Conservation (phyloP, 139 green algal species). For the Asterochloris erici region DNA sequence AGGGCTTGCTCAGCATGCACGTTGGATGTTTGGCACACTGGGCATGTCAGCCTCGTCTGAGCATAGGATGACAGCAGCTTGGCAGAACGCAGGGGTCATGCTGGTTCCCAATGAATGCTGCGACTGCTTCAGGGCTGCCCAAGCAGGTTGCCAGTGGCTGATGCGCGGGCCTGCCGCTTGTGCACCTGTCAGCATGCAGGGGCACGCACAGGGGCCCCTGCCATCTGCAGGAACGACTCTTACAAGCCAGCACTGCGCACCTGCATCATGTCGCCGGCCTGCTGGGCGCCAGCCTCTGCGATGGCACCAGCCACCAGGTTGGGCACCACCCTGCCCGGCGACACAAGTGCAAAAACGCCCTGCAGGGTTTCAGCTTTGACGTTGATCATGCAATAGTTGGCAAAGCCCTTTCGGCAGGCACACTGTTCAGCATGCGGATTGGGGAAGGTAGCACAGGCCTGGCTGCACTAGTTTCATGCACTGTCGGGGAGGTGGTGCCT, state of each 20-base stretch:
- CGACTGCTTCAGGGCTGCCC: too few species aligned
- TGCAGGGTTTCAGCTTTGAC: slow-evolving; percentile 7
- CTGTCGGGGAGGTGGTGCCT: too few species aligned
- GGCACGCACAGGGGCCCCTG: neutral
- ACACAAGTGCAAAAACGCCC: slow-evolving; percentile 55
- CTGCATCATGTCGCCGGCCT: slow-evolving; percentile 64
- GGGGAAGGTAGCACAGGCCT: neutral
- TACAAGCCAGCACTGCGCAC: too few species aligned
- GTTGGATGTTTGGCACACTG: too few species aligned
- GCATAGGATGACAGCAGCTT: too few species aligned
- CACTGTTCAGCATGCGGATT: neutral
- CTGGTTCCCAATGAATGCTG: too few species aligned
- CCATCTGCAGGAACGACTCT: neutral
- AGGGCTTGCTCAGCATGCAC: too few species aligned
- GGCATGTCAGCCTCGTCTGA: too few species aligned
- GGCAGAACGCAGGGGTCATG: too few species aligned
- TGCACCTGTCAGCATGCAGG: neutral
- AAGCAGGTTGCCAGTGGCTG: too few species aligned
- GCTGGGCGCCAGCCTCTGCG: slow-evolving; percentile 52
- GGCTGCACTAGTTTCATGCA: too few species aligned
- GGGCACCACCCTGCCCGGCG: slow-evolving; percentile 42
- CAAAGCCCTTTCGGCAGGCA: neutral
- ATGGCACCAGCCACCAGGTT: slow-evolving; percentile 60
- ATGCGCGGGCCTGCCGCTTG: too few species aligned
- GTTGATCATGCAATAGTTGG: neutral